These are phyloP conservation scores for Aspergillus nomiae DNA, from an alignment of 2,329 filamentous ascomycete species.

Conservation along the genomic window DNA sequence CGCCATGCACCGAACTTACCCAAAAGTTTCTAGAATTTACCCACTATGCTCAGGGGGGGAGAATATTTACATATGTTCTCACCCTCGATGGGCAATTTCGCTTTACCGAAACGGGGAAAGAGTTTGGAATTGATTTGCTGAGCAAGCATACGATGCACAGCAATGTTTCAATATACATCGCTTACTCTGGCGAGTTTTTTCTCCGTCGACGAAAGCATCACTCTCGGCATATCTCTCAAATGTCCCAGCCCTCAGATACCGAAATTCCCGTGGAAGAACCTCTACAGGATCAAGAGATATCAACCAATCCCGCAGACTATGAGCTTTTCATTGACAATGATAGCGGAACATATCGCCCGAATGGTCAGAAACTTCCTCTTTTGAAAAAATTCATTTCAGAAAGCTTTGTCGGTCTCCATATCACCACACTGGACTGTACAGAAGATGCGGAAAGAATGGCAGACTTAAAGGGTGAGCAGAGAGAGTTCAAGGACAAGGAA, in stretches of 20 bases:
- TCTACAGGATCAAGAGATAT: conserved; percentile 46
- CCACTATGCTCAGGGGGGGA: conserved; percentile 81
- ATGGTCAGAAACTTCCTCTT: conserved; percentile 71
- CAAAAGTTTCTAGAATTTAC: conserved; percentile 81
- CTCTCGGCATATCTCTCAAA: conserved; percentile 34
- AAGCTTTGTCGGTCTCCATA: conserved; percentile 76
- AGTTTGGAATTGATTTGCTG: conserved; percentile 90
- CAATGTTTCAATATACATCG: conserved; percentile 86
- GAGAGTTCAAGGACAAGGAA: conserved; percentile 69
- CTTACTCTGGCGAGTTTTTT: conserved; percentile 92
- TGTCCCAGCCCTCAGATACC: conserved; percentile 35
- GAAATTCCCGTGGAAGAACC: conserved; percentile 33
- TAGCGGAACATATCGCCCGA: conserved; percentile 88
- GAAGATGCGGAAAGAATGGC: conserved; percentile 70
- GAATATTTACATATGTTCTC: conserved; percentile 89
- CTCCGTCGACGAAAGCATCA: conserved; percentile 67
- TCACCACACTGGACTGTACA: conserved; percentile 73
- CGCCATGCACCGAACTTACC: conserved; percentile 70
- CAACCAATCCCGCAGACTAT: conserved; percentile 64
- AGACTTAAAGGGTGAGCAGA: conserved; percentile 75
- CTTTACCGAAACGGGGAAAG: conserved; percentile 94
- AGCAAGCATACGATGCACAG: conserved; percentile 98
- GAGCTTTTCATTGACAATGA: conserved; percentile 95
- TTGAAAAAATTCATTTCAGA: conserved; percentile 69
- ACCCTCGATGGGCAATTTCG: conserved; percentile 83